Conservation (phyloP, 2,329 filamentous ascomycete genomes). For the Tolypocladium capitatum region DNA sequence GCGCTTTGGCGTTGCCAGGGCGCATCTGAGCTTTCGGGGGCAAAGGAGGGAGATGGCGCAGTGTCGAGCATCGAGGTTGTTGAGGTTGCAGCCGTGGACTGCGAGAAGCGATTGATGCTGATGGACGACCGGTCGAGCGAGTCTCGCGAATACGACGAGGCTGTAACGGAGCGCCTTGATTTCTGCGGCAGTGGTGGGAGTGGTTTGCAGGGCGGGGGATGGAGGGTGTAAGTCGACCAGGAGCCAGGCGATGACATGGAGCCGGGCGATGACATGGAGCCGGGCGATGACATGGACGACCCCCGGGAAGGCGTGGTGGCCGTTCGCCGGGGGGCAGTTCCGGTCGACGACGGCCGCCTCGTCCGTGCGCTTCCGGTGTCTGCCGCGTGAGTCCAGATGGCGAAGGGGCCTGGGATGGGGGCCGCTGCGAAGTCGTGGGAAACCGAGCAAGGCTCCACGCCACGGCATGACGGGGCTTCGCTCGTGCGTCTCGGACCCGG, state of each 20-base stretch:
- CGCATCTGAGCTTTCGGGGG: not conserved
- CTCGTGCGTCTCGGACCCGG: not conserved
- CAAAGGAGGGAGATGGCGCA: not conserved
- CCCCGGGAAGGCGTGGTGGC: not conserved
- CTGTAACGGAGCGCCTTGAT: not conserved
- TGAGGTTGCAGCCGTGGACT: not conserved
- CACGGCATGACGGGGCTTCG: not conserved
- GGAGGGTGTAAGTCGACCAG: constrained; percentile 3
- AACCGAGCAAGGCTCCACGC: not conserved
- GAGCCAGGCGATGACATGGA: not conserved
- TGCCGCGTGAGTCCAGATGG: not conserved
- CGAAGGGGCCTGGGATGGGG: not conserved
- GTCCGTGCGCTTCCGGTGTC: not conserved
- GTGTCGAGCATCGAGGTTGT: not conserved
- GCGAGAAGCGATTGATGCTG: not conserved
- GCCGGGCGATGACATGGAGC: too few relatives aligned
- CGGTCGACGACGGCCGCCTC: not conserved
- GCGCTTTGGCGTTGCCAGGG: not conserved
- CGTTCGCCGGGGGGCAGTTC: not conserved
- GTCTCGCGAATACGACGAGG: not conserved
- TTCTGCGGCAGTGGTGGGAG: constrained; percentile 6
- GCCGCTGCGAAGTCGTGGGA: not conserved
- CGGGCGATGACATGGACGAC: too few relatives aligned
- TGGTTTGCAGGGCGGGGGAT: constrained; percentile 9
- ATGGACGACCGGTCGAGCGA: not conserved